Conservation (phyloP, 75 land plant species). For the Gnetum montanum region DNA sequence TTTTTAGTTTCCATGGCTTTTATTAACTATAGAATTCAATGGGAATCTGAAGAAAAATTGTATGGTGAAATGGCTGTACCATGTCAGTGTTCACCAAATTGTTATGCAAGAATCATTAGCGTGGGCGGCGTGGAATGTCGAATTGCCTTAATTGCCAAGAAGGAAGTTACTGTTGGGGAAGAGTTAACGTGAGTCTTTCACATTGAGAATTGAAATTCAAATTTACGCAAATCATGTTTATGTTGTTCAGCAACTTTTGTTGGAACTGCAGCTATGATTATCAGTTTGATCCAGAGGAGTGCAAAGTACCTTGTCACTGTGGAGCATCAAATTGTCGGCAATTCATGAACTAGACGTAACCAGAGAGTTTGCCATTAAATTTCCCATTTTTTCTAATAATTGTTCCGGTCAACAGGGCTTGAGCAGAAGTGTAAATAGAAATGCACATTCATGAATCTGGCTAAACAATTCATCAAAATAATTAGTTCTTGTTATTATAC, state of each 20-base stretch:
- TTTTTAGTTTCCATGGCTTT: background rate
- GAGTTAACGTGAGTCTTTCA: constrained; percentile 16
- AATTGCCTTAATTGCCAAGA: constrained; percentile 21
- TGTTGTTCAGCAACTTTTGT: background rate
- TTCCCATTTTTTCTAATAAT: too few species aligned
- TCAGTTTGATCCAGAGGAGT: constrained; percentile 17
- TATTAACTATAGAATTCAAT: too few species aligned
- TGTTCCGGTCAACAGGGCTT: too few species aligned
- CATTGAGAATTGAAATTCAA: background rate
- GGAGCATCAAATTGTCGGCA: constrained; percentile 16
- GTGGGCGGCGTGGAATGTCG: constrained; percentile 16
- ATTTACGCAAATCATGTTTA: background rate
- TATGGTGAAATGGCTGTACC: too few species aligned
- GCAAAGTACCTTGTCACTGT: constrained; percentile 16
- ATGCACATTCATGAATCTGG: too few species aligned
- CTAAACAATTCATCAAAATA: too few species aligned
- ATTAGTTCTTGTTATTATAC: too few species aligned
- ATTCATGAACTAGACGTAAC: constrained; percentile 20
- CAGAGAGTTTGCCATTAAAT: too few species aligned
- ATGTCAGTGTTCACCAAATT: constrained; percentile 21
- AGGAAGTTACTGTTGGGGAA: constrained; percentile 12
- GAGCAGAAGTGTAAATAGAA: too few species aligned
- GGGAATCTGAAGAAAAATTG: background rate
- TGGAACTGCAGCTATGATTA: constrained; percentile 16
- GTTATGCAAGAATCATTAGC: constrained; percentile 20